Evolutionary conservation across 1,284 basidiomycete species (phyloP).

Genomic region (Fomitopsis palustris): DNA sequence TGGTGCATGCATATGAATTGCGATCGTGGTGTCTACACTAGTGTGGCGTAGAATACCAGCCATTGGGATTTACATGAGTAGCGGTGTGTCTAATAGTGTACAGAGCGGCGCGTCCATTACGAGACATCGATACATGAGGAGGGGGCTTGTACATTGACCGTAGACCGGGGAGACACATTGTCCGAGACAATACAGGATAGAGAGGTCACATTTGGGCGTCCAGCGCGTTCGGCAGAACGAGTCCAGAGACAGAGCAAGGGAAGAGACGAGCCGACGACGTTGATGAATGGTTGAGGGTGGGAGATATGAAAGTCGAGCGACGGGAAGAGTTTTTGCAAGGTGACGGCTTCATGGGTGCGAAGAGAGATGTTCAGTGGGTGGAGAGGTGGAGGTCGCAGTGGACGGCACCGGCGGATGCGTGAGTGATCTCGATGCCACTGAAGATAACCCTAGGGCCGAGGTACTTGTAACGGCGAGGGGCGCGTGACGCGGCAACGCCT

Average conservation of each 20-base stretch:
- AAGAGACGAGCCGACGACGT: neutral
- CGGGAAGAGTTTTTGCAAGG: neutral
- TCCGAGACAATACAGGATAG: neutral
- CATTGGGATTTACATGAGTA: neutral
- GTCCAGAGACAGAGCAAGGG: neutral
- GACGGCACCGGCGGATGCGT: slow-evolving; percentile 5
- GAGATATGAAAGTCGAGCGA: neutral
- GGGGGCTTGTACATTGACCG: neutral
- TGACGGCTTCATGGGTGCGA: neutral
- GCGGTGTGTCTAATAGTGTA: neutral
- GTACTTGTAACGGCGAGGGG: slow-evolving; percentile 4
- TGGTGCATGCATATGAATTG: no score
- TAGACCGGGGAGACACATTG: neutral
- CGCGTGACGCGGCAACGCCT: neutral
- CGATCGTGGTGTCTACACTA: neutral
- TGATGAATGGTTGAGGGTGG: neutral
- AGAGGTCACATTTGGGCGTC: neutral
- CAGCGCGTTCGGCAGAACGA: neutral
- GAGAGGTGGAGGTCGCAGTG: slow-evolving; percentile 14
- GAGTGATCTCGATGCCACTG: slow-evolving; percentile 10
- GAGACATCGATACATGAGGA: neutral
- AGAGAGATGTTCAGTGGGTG: neutral
- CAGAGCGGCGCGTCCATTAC: neutral
- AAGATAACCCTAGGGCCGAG: slow-evolving; percentile 12
- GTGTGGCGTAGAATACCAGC: neutral